These are phyloP conservation scores for Nevesoporus exiguus DNA, from an alignment of 768 basidiomycete species.

Conservation along the genomic window DNA sequence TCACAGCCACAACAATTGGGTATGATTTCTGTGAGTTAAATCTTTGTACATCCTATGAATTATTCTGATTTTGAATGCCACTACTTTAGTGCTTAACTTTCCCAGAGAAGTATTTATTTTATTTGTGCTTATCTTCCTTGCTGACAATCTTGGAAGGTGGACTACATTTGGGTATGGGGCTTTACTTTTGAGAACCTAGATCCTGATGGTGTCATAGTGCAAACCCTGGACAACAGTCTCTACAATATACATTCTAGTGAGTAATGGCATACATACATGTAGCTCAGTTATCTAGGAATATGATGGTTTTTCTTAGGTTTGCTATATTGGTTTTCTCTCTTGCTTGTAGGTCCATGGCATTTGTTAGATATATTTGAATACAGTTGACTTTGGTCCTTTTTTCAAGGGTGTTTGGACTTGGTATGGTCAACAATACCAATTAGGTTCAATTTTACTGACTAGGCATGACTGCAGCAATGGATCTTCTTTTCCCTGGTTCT, in stretches of 20 bases:
- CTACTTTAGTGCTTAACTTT: neutral
- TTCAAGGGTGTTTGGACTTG: neutral
- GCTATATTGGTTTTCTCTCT: neutral
- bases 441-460: neutral
- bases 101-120: no score
- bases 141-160: neutral
- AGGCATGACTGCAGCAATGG: no score
- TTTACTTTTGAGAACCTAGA: neutral
- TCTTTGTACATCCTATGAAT: neutral
- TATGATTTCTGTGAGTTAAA: no score
- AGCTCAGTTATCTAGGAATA: neutral
- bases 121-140: no score
- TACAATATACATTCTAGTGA: neutral
- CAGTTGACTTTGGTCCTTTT: neutral
- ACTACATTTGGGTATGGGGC: neutral
- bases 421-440: neutral
- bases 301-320: neutral
- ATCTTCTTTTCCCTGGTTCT: neutral
- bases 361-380: neutral
- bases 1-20: no score
- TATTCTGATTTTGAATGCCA: no score
- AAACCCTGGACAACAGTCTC: neutral
- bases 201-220: neutral
- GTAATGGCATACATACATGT: neutral
- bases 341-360: neutral